phyloP scores from a whole-genome alignment of 2,329 filamentous ascomycete genomes.

The Trichoderma arundinaceum region DNA sequence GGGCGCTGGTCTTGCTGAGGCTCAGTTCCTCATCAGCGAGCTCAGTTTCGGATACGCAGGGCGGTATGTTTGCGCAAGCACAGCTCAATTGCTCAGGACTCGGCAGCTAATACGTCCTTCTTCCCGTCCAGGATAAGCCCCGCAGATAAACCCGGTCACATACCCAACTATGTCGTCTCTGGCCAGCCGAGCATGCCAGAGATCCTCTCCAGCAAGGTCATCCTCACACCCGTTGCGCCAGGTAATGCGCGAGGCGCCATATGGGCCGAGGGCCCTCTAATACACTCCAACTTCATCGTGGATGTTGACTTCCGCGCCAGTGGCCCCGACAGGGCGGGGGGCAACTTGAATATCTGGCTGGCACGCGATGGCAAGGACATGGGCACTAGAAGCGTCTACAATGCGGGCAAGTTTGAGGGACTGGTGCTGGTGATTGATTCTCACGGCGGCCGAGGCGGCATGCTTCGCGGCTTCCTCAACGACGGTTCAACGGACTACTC shows the following conservation, averaged over 20 bases:
- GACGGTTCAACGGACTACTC: slow-evolving; percentile 84
- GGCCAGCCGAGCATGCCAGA: slow-evolving; percentile 63
- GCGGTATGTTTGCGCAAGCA: slow-evolving; percentile 52
- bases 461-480: slow-evolving; percentile 90
- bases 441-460: slow-evolving; percentile 77
- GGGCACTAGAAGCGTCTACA: slow-evolving; percentile 80
- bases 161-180: slow-evolving; percentile 62
- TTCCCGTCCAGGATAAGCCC: slow-evolving; percentile 64
- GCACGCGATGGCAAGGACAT: slow-evolving; percentile 71
- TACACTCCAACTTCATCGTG: slow-evolving; percentile 74
- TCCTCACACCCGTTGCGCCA: slow-evolving; percentile 86
- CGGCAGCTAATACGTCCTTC: slow-evolving; percentile 14
- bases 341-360: slow-evolving; percentile 95
- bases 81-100: background rate
- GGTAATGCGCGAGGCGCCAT: slow-evolving; percentile 83
- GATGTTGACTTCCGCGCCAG: slow-evolving; percentile 88
- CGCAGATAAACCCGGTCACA: slow-evolving; percentile 53
- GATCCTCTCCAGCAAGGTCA: slow-evolving; percentile 84
- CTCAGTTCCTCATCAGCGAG: slow-evolving; percentile 71
- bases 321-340: slow-evolving; percentile 82
- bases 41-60: slow-evolving; percentile 78
- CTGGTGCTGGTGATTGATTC: slow-evolving; percentile 85
- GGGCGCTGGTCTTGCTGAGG: slow-evolving; percentile 57
- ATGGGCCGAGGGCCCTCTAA: slow-evolving; percentile 72
- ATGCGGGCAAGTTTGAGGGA: slow-evolving; percentile 85